Evolutionary conservation across 1,284 basidiomycete genomes (phyloP), one percentile per base, ranked within the genome.

Genomic region (Microbotryum silenes-acaulis): DNA sequence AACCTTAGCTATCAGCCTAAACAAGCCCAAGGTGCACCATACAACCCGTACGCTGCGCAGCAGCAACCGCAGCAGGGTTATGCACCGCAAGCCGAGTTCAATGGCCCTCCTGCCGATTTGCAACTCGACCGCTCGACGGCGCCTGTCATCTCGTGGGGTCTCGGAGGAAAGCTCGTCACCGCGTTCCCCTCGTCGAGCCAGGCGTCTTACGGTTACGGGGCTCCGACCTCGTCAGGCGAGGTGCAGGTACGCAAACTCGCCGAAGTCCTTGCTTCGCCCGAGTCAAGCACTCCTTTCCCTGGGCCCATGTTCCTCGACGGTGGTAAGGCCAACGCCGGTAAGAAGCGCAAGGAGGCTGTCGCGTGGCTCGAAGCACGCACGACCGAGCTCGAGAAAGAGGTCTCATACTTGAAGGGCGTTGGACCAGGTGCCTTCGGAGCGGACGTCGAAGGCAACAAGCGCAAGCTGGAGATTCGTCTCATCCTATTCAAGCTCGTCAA

Each of bases 131-230:
- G 7, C 80, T 82, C 56, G 82, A 72, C 85, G 50, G 83, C 86
- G 2, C 92, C 91, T 0, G 79, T 94, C 21, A 79, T 92, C 58
- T 86, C 83, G 63, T 94, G 96, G 71, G 92, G 92, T 1, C 91
- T 92, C 72, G 89, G 89, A 31, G 92, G 91, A 16, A 86, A 86
- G 71, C 72, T 94, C 55, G 81, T 93, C 14, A 86, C 88, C 8
- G 91, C 87, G 73, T 93, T 93, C 79, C 90, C 92, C 61, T 29
- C 54, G 12, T 4, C 27, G 10, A 50, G 54, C 2, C 50, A 44
- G 10, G 79, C 83, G 16, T 79, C 82, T 3, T 81, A 81, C 25
- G 75, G 87, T 70, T 84, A 81, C 71, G 85, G 84, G 14, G 85
- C 86, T 23, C 86, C 88, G 5, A 60, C 63, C 25, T 64, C 64